A percentile compares a stretch with the other conserved stretches of the same genome.
These are phyloP conservation scores for Strobilomyces dryophilus DNA, from an alignment of 768 basidiomycete genomes.

Conservation along the genomic window DNA sequence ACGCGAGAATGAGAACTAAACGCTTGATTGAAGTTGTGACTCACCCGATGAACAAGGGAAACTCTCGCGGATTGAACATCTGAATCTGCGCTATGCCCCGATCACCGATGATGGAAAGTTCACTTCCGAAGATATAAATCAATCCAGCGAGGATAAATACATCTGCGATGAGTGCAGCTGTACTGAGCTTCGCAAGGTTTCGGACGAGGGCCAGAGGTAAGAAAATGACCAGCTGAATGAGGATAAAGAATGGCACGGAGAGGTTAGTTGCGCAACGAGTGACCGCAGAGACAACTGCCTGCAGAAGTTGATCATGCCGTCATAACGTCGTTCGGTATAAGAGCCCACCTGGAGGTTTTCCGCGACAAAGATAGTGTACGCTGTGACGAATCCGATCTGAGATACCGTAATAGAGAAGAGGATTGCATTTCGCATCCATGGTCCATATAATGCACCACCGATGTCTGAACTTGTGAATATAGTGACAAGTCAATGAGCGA, in stretches of 20 bases:
- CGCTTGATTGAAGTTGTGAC: conserved; percentile 20
- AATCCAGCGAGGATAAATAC: conserved; percentile 90
- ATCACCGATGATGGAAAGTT: conserved; percentile 61
- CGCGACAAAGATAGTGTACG: conserved; percentile 95
- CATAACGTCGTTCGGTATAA: background rate
- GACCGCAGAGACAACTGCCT: conserved; percentile 81
- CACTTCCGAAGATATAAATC: conserved; percentile 85
- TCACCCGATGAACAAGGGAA: conserved; percentile 88
- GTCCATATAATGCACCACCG: conserved; percentile 87
- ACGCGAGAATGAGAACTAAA: background rate
- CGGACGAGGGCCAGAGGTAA: conserved; percentile 86
- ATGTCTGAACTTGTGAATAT: conserved; percentile 56
- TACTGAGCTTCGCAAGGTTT: conserved; percentile 91
- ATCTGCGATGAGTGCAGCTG: conserved; percentile 89
- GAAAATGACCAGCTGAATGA: conserved; percentile 81
- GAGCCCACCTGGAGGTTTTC: conserved; percentile 65
- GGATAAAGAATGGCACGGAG: conserved; percentile 75
- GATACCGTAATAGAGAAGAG: conserved; percentile 84
- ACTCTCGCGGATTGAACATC: conserved; percentile 86
- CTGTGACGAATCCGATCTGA: conserved; percentile 83
- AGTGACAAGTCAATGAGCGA: background rate
- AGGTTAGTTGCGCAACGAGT: conserved; percentile 68
- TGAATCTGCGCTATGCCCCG: conserved; percentile 75
- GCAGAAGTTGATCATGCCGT: conserved; percentile 12
- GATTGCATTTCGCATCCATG: conserved; percentile 89